Conservation (phyloP, 331 rosid genomes). For the Saraca asoca region DNA sequence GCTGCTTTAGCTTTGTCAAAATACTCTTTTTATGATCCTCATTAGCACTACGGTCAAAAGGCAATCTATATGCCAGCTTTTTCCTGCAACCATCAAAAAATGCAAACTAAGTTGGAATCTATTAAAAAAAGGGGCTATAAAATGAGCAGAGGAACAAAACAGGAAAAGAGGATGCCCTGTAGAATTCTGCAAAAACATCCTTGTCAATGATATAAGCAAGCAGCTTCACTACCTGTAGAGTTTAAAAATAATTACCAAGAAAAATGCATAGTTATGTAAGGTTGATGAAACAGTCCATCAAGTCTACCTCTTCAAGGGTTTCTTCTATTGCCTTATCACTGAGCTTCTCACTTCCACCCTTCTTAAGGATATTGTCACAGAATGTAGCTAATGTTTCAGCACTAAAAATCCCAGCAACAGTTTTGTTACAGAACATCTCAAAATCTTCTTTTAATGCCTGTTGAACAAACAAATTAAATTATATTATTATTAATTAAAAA, state of each 20-base stretch:
- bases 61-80: conserved; percentile 83
- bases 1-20: conserved; percentile 75
- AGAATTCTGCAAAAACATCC: conserved; percentile 87
- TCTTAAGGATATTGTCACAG: conserved; percentile 84
- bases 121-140: conserved; percentile 7
- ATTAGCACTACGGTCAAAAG: conserved; percentile 78
- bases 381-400: conserved; percentile 81
- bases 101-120: conserved; percentile 14
- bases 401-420: conserved; percentile 77
- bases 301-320: conserved; percentile 76
- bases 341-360: no score
- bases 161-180: conserved; percentile 46
- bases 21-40: conserved; percentile 74
- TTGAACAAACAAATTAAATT: conserved; percentile 17
- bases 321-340: conserved; percentile 87
- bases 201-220: conserved; percentile 85
- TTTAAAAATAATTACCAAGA: conserved; percentile 14
- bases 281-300: not conserved
- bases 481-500: not conserved
- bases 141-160: not conserved
- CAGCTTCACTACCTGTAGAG: conserved; percentile 71
- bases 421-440: conserved; percentile 79
- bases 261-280: conserved; percentile 16
- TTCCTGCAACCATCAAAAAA: conserved; percentile 51
- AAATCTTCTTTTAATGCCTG: conserved; percentile 88